Base-by-base conservation (phyloP, 2,329 filamentous ascomycete species). In the Elsinoe australis region DNA sequence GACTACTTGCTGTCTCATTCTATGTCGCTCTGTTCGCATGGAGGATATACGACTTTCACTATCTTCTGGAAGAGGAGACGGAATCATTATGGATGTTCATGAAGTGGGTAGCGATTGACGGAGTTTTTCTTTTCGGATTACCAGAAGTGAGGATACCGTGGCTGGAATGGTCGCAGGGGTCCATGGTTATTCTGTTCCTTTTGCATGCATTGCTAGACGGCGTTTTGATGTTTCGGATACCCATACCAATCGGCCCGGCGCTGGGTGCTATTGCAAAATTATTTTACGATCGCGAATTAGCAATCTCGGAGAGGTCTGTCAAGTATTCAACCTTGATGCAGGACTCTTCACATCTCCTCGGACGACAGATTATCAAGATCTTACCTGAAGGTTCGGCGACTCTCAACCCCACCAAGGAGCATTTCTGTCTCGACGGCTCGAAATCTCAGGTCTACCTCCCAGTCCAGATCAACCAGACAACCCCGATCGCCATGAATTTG, bases 291-390 rank as follows among this genome's bases (percentile, higher is more conserved):
- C 83, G 87, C 59, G 92, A 98, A 67, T 70, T 95, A 52, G 87
- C 90, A 45, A 84, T 98, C 55, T 92, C 87, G n/a, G 94, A 95
- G 64, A 82, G 85, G 56, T 87, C 82, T 60, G 90, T 98, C 62
- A 94, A 94, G 62, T 80, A 89, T 12, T 85, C 83, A 21, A 82
- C 78, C 53, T 89, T 98, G 54, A 72, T 95, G 52, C 87, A 95
- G 63, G 95, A 96, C 63, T 79, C 87, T 24, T 95, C 89, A 17
- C 76, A 96, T 60, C 96, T 98, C 54, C 77, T 95, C 68, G 92
- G 92, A 61, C 92, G 88, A 64, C 89, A 96, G 69, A 94, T 95
- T 58, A 90, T 98, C 66, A 92, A 98, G 63, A 95, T 98, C 60
- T 72, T 98, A 49, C 92, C 92, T 1, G 92, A 98, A 72, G 94